Conservation (phyloP, 495 filamentous ascomycete genomes). For the Aspergillus bridgeri region DNA sequence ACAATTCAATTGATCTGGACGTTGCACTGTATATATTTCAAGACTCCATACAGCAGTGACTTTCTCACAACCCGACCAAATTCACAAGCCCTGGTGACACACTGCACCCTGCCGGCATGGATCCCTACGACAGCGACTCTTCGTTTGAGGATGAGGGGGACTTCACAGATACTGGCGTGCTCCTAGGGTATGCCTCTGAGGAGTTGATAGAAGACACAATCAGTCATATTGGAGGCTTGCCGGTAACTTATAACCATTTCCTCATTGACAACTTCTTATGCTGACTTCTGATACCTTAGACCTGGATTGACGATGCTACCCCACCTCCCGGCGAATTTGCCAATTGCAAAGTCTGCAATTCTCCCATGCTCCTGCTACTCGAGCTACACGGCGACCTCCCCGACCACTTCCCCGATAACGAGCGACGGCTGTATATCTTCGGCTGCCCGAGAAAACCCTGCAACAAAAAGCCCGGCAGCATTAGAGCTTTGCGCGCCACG, state of each 20-base stretch:
- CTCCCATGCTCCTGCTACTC: conserved; percentile 76
- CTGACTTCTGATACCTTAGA: conserved; percentile 43
- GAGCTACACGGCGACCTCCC: conserved; percentile 91
- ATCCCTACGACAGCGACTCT: conserved; percentile 76
- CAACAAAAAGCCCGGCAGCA: conserved; percentile 74
- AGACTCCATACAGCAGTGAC: neutral
- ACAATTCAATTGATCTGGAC: neutral
- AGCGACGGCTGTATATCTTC: conserved; percentile 82
- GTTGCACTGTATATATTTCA: neutral
- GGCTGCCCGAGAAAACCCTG: conserved; percentile 75
- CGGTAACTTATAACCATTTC: conserved; percentile 55
- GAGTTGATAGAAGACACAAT: conserved; percentile 80
- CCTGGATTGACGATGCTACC: conserved; percentile 68
- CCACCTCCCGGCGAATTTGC: conserved; percentile 76
- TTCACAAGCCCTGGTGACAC: neutral
- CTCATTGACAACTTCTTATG: neutral
- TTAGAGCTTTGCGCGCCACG: conserved; percentile 66
- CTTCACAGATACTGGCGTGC: conserved; percentile 81
- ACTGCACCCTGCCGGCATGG: conserved; percentile 42
- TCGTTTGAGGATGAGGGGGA: conserved; percentile 60
- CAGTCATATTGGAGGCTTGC: conserved; percentile 82
- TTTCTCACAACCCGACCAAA: neutral
- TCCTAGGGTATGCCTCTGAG: conserved; percentile 85
- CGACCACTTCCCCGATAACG: conserved; percentile 77
- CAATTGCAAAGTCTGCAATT: conserved; percentile 86